A percentile compares a stretch with the other conserved stretches of the same genome.
Evolutionary conservation across 1,284 basidiomycete species (phyloP).

Genomic region (Hypsizygus ulmarius): DNA sequence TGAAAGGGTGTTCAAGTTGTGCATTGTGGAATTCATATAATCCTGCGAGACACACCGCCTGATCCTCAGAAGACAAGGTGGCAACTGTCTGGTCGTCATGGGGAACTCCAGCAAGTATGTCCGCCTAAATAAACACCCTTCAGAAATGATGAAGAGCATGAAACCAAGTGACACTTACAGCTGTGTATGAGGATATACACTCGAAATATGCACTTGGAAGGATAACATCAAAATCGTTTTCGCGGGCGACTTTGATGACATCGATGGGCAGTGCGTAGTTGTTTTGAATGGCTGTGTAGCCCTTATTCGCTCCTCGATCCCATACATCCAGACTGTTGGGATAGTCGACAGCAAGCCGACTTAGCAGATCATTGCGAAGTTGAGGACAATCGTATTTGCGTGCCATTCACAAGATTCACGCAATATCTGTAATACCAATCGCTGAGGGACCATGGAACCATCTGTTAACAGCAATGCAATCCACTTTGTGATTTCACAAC

Average conservation of each 20-base stretch:
- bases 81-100: too few species aligned
- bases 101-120: not conserved
- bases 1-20: too few species aligned
- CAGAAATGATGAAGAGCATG: not conserved
- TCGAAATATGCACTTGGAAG: not conserved
- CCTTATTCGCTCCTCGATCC: not conserved
- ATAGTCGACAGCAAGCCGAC: not conserved
- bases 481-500: too few species aligned
- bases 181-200: not conserved
- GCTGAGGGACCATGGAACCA: too few species aligned
- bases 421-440: not conserved
- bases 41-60: too few species aligned
- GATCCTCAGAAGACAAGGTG: too few species aligned
- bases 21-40: too few species aligned
- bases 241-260: not conserved
- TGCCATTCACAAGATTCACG: not conserved
- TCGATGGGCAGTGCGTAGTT: not conserved
- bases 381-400: not conserved
- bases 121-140: not conserved
- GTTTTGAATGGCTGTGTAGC: not conserved
- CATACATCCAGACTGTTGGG: not conserved
- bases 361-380: not conserved
- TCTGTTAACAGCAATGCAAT: too few species aligned
- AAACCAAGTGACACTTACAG: not conserved
- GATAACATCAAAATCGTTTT: not conserved